These are phyloP conservation scores for maize (Zea mays) DNA, from an alignment of 176 grass and related monocot species.

Conservation along the genomic window Zm-B73-REFERENCE-NAM-5.0 NC_050096.1:14900501-14901000, in stretches of 20 bases:
- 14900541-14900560: background rate
- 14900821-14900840: slow-evolving; percentile 80
- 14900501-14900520: background rate
- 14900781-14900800: slow-evolving; percentile 96
- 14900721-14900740: slow-evolving; percentile 92
- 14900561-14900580: background rate
- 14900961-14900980: background rate
- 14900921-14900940: background rate
- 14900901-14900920: background rate
- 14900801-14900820: slow-evolving; percentile 70
- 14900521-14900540: too few relatives aligned
- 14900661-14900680: background rate
- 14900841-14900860: slow-evolving; percentile 85
- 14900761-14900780: slow-evolving; percentile 80
- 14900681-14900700: slow-evolving; percentile 48
- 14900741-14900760: slow-evolving; percentile 81
- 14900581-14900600: background rate
- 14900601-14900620: background rate
- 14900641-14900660: background rate
- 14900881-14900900: background rate
- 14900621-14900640: background rate
- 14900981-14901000: slow-evolving; percentile 6
- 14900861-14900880: slow-evolving; percentile 66
- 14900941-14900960: background rate
- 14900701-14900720: slow-evolving; percentile 65